phyloP scores from a whole-genome alignment of 1,284 basidiomycete genomes.

The Trichosporon faecale region DNA sequence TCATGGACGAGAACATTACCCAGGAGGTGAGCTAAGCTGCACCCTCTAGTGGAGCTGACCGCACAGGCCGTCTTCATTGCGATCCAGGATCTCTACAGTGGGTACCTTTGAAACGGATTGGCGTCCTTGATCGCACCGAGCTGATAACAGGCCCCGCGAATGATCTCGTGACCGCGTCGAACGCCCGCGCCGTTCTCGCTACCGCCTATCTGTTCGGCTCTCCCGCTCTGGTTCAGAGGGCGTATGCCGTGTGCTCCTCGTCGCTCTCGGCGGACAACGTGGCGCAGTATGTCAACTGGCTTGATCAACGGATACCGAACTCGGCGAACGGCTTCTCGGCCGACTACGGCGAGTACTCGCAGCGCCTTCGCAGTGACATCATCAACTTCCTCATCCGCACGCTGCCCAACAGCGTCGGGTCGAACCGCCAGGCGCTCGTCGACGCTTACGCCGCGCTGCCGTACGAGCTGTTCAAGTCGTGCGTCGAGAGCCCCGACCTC shows the following conservation, averaged over 20 bases:
- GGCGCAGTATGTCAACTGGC: constrained; percentile 69
- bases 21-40: constrained; percentile 63
- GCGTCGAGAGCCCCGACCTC: constrained; percentile 42
- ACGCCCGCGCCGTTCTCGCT: constrained; percentile 75
- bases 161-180: constrained; percentile 61
- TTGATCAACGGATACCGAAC: constrained; percentile 36
- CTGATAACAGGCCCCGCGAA: constrained; percentile 31
- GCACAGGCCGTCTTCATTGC: constrained; percentile 44
- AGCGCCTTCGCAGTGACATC: constrained; percentile 36
- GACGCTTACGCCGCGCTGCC: constrained; percentile 50
- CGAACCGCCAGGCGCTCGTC: constrained; percentile 30
- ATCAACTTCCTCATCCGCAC: constrained; percentile 63
- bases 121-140: background rate
- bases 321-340: constrained; percentile 15
- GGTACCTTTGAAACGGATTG: constrained; percentile 13
- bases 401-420: constrained; percentile 61
- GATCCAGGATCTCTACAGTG: constrained; percentile 48
- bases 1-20: constrained; percentile 73
- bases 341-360: constrained; percentile 42
- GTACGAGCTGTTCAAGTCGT: constrained; percentile 48
- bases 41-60: background rate
- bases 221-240: constrained; percentile 69
- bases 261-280: constrained; percentile 71
- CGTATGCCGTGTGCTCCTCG: constrained; percentile 71
- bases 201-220: constrained; percentile 76